Conservation (phyloP, 768 basidiomycete species). For the Calocybe indica region DNA sequence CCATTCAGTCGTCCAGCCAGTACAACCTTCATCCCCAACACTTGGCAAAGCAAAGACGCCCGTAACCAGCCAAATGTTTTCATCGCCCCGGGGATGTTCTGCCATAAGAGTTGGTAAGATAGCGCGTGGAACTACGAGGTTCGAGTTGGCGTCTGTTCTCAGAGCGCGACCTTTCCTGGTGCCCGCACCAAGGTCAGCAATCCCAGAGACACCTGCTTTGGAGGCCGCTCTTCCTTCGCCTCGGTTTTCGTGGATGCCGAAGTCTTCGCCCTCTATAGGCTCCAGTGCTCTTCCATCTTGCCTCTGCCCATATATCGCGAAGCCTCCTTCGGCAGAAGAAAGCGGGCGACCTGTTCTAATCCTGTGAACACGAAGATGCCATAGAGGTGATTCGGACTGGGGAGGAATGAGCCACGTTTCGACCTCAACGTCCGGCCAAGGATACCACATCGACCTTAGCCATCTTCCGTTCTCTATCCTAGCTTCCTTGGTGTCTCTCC, state of each 20-base stretch:
- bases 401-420: slow-evolving; percentile 76
- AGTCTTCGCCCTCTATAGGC: slow-evolving; percentile 32
- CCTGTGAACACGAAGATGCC: slow-evolving; percentile 69
- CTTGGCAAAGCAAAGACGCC: slow-evolving; percentile 60
- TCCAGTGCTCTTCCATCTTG: slow-evolving; percentile 54
- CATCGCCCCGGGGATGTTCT: slow-evolving; percentile 31
- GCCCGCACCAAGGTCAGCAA: slow-evolving; percentile 40
- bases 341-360: slow-evolving; percentile 47
- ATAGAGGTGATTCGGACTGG: slow-evolving; percentile 44
- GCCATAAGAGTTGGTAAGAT: slow-evolving; percentile 61
- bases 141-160: slow-evolving; percentile 68
- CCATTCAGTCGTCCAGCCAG: slow-evolving; percentile 47
- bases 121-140: slow-evolving; percentile 60
- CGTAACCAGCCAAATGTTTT: slow-evolving; percentile 55
- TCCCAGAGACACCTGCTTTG: slow-evolving; percentile 56
- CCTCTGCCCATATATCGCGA: slow-evolving; percentile 65
- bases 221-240: slow-evolving; percentile 48
- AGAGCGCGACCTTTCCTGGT: slow-evolving; percentile 35
- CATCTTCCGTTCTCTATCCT: slow-evolving; percentile 45
- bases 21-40: slow-evolving; percentile 27
- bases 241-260: slow-evolving; percentile 44
- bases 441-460: slow-evolving; percentile 68
- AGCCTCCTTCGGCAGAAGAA: slow-evolving; percentile 62
- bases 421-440: slow-evolving; percentile 66
- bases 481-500: slow-evolving; percentile 58